Evolutionary conservation across 805 yeast genomes (phyloP).

Genomic region (Pichia cabralensis): DNA sequence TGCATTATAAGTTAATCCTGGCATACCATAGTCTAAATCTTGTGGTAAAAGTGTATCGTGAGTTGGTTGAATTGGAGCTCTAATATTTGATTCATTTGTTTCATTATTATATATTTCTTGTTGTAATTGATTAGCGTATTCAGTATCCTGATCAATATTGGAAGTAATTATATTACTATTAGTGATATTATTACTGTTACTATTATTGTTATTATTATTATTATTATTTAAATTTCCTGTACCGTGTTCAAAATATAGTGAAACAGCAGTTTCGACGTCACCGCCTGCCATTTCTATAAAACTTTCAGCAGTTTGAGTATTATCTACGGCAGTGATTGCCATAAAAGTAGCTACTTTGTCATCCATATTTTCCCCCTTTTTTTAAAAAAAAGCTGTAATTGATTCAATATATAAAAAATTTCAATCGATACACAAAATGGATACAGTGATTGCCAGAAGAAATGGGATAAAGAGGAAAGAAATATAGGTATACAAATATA

Average conservation of each 20-base stretch:
- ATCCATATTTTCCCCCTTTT: conserved; percentile 1
- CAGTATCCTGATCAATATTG: conserved; percentile 11
- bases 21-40: conserved; percentile 12
- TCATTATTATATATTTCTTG: conserved; percentile 43
- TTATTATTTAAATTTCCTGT: conserved; percentile 5
- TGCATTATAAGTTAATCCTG: conserved; percentile 6
- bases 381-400: too few species aligned
- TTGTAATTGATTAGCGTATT: conserved; percentile 52
- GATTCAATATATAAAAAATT: too few species aligned
- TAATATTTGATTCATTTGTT: conserved; percentile 35
- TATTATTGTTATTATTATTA: conserved; percentile 11
- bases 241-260: conserved; percentile 68
- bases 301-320: conserved; percentile 57
- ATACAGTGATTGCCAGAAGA: too few species aligned
- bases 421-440: too few species aligned
- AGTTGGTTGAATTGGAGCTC: conserved; percentile 69
- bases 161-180: conserved; percentile 12
- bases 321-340: conserved; percentile 72
- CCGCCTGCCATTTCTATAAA: conserved; percentile 72
- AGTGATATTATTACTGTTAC: neutral
- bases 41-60: conserved; percentile 50
- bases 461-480: too few species aligned
- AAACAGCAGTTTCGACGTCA: conserved; percentile 75
- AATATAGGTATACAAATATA: too few species aligned
- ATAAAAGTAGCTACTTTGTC: conserved; percentile 47